A percentile compares a stretch with the other conserved stretches of the same genome.
Conservation (phyloP, 1,284 basidiomycete species). For the Stygiomarasmius scandens region DNA sequence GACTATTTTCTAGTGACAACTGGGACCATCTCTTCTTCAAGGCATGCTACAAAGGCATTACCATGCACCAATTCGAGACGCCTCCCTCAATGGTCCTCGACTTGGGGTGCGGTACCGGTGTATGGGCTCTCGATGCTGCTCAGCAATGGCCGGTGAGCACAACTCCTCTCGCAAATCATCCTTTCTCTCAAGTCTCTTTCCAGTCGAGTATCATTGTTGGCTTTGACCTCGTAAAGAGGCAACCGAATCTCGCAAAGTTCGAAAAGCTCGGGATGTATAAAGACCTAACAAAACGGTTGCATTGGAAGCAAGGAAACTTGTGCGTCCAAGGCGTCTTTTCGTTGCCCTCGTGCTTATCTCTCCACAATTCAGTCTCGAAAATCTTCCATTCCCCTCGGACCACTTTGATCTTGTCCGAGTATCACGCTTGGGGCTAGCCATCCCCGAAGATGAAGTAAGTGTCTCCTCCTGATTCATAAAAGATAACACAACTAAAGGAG, state of each 20-base stretch:
- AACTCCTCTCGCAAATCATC: slow-evolving; percentile 11
- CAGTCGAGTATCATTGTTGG: slow-evolving; percentile 62
- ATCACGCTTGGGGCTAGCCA: slow-evolving; percentile 61
- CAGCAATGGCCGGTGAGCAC: slow-evolving; percentile 60
- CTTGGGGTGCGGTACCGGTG: slow-evolving; percentile 81
- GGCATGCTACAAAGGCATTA: slow-evolving; percentile 48
- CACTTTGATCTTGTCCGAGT: slow-evolving; percentile 69
- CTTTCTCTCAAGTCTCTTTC: slow-evolving; percentile 9
- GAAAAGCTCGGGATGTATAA: slow-evolving; percentile 32
- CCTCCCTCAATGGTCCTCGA: slow-evolving; percentile 64
- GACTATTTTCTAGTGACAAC: slow-evolving; percentile 50
- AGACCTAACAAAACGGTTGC: slow-evolving; percentile 51
- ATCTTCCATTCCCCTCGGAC: slow-evolving; percentile 56
- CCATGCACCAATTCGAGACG: slow-evolving; percentile 53
- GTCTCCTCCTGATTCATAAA: background rate
- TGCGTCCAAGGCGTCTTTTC: slow-evolving; percentile 31
- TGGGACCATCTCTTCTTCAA: slow-evolving; percentile 69
- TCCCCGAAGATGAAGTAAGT: slow-evolving; percentile 71
- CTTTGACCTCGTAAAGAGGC: slow-evolving; percentile 56
- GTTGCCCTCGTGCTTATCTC: slow-evolving; percentile 11
- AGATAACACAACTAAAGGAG: background rate
- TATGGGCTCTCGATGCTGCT: slow-evolving; percentile 71
- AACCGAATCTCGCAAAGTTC: slow-evolving; percentile 62
- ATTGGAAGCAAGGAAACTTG: slow-evolving; percentile 72
- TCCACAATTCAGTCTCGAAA: slow-evolving; percentile 50